Evolutionary conservation across 1,139 yeast genomes (phyloP).

Genomic region (Kodamaea arcana): DNA sequence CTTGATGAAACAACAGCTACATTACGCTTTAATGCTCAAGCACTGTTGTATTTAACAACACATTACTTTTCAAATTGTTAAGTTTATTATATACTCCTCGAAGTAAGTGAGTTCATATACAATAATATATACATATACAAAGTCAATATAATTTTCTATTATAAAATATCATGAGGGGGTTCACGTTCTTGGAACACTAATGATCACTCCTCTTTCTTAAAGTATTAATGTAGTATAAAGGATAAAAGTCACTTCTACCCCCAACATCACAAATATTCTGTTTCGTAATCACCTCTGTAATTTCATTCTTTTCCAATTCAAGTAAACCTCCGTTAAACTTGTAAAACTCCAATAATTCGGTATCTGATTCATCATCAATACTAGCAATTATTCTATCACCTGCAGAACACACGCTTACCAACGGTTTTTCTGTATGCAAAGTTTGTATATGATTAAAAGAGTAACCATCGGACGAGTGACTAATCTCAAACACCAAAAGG

Average conservation of each 20-base stretch:
- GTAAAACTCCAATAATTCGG: slow-evolving; percentile 25
- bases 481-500: slow-evolving; percentile 40
- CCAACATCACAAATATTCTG: slow-evolving; percentile 32
- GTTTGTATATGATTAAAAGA: slow-evolving; percentile 24
- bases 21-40: no score
- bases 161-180: no score
- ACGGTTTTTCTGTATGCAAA: slow-evolving; percentile 19
- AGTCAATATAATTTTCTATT: no score
- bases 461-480: slow-evolving; percentile 14
- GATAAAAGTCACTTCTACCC: slow-evolving; percentile 47
- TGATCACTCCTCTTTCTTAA: slow-evolving; percentile 85
- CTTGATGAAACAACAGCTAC: no score
- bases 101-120: no score
- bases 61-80: no score
- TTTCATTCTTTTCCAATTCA: slow-evolving; percentile 6
- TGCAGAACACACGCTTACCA: slow-evolving; percentile 23
- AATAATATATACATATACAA: no score
- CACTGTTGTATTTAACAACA: no score
- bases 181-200: no score
- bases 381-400: slow-evolving; percentile 39
- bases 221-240: slow-evolving; percentile 59
- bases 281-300: slow-evolving; percentile 14
- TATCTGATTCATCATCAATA: slow-evolving; percentile 34
- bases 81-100: no score
- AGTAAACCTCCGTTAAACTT: slow-evolving; percentile 10